Evolutionary conservation across 2,329 filamentous ascomycete genomes (phyloP), one percentile per base, ranked within the genome.

Genomic region (Botrytis porri): DNA sequence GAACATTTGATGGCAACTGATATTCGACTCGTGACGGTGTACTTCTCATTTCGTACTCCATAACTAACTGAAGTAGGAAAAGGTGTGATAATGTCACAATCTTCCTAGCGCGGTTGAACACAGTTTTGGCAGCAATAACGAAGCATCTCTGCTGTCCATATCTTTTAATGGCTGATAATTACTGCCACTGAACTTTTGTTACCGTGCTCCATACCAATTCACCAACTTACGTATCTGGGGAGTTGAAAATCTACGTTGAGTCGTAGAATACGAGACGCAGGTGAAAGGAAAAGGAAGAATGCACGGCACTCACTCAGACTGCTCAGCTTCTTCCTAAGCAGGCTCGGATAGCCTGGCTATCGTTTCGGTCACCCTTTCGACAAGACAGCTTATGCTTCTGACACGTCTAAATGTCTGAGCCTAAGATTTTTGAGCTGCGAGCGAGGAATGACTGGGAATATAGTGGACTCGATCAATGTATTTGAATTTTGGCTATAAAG

Each of bases 301-400:
- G n/a, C 14, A 29, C n/a, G 51, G n/a, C n/a, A 57, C n/a, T 18
- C 18, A 29, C n/a, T 29, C n/a, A 29, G 9, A 14, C n/a, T 29
- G n/a, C n/a, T 32, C 12, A 18, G 8, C 14, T 32, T 57, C 51
- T 57, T 29, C 9, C n/a, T 3, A 18, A 14, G 18, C 6, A 29
- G 29, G 0, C 0, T 14, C 29, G 51, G 5, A 8, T 1, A 9
- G 2, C 9, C 6, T 29, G 51, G 1, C 6, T 29, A 8, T 16
- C n/a, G 6, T 57, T 4, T 43, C 6, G 1, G 51, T 4, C 5
- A 57, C 3, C 18, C 14, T 57, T 57, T 1, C 32, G 14, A 54
- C 12, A 8, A 29, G 2, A 54, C 8, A 18, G 0, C 29, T 6
- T 7, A 54, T 54, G 25, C 1, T 54, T 29, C 25, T 54, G 4